A percentile compares a stretch with the other conserved stretches of the same genome.
phyloP scores from a whole-genome alignment of 768 basidiomycete genomes.

The Suillus discolor region DNA sequence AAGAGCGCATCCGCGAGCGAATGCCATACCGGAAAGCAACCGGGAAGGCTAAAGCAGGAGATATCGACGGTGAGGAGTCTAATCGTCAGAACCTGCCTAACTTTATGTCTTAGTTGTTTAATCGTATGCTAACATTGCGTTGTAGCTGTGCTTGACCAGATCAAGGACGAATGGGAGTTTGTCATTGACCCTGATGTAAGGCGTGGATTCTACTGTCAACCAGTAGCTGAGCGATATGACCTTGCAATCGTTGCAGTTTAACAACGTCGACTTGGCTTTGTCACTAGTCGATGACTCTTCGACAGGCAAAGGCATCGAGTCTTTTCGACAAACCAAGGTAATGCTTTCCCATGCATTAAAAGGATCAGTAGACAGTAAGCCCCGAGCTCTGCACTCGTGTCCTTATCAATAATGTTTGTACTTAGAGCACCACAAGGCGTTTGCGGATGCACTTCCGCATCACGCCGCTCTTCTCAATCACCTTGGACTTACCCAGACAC shows the following conservation, averaged over 20 bases:
- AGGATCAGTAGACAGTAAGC: conserved; percentile 86
- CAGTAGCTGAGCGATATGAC: conserved; percentile 13
- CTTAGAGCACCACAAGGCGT: conserved; percentile 90
- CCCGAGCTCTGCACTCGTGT: conserved; percentile 3
- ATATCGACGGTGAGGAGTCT: conserved; percentile 74
- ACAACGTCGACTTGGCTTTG: conserved; percentile 90
- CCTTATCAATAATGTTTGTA: conserved; percentile 6
- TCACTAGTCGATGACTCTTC: conserved; percentile 82
- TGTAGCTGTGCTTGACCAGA: conserved; percentile 80
- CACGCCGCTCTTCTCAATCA: conserved; percentile 79
- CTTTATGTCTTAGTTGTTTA: neutral
- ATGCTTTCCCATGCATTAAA: conserved; percentile 80
- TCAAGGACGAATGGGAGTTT: conserved; percentile 89
- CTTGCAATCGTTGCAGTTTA: conserved; percentile 60
- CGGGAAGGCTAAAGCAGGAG: conserved; percentile 65
- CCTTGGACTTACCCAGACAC: conserved; percentile 70
- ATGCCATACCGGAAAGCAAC: conserved; percentile 57
- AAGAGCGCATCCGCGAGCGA: conserved; percentile 70
- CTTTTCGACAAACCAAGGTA: conserved; percentile 75
- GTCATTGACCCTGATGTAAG: conserved; percentile 80
- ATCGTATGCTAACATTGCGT: neutral
- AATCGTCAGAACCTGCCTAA: neutral
- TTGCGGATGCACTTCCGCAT: conserved; percentile 91
- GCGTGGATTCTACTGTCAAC: conserved; percentile 10
- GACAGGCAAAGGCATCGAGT: conserved; percentile 70